Evolutionary conservation across 768 basidiomycete species (phyloP), one percentile per base, ranked within the genome.

Genomic region (Suillus luteus): DNA sequence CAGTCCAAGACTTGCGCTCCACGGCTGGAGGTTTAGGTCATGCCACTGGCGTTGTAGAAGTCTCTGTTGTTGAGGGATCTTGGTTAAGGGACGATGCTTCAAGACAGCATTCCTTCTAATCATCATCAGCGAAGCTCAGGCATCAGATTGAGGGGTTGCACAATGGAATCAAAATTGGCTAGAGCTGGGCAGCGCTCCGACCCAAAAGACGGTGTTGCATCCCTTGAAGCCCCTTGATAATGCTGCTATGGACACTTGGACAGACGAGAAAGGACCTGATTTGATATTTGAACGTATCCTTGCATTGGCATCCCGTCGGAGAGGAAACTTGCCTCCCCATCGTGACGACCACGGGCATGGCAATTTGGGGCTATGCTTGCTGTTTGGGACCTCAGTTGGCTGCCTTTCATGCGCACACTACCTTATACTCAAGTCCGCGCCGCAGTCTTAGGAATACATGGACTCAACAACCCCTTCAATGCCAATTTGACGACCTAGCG

Each of bases 391-490:
- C 14, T 49, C 49, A 14, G 49, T 49, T 49, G 22, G 22, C 27
- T 27, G 14, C 49, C 24, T 49, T 27, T 44, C 31, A 31, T 95
- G 1, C 90, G 5, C 8, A 35, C 8, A 95, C 57, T 99, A 92
- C 77, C 88, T 99, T 65, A 95, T 89, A 19, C 95, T 94, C 81
- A 84, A 85, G 49, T 77, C 83, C 17, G 48, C 24, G 3, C 22
- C 80, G 80, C 43, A 10, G 43, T 0, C 1, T 7, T 7, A 7
- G 33, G 19, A 44, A 17, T 17, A 43, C 41, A 7, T 41, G 6
- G 43, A 11, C 80, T 89, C 61, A 88, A 96, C 69, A 31, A 31
- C 72, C 81, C 9, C 64, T 85, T 1, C 96, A 96, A 1, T 95
- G 92, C 74, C 96, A 87, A 2, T 27, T 27, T 27, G 1, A 99